phyloP scores from a whole-genome alignment of 495 filamentous ascomycete genomes.

The Oidiodendron maius region DNA sequence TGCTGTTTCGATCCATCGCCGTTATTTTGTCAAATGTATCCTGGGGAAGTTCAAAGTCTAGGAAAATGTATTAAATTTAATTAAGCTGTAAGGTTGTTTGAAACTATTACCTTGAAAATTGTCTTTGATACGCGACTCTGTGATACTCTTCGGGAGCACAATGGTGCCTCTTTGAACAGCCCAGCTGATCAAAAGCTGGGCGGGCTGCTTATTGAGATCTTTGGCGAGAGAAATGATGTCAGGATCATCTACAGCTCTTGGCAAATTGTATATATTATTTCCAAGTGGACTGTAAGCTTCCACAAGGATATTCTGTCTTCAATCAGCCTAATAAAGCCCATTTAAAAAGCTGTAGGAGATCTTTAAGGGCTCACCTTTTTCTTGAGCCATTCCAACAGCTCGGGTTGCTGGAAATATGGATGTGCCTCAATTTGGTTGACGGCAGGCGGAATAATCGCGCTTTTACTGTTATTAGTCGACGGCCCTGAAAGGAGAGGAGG shows the following conservation, averaged over 20 bases:
- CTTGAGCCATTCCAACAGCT: constrained; percentile 40
- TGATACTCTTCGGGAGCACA: constrained; percentile 58
- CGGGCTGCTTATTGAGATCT: constrained; percentile 36
- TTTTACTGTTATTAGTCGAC: neutral
- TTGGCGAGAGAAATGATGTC: constrained; percentile 36
- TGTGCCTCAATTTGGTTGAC: constrained; percentile 60
- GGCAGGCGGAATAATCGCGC: constrained; percentile 36
- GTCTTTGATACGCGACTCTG: constrained; percentile 47
- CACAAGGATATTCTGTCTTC: constrained; percentile 37
- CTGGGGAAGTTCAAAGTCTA: constrained; percentile 43
- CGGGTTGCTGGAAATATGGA: constrained; percentile 50
- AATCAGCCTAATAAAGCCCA: constrained; percentile 52
- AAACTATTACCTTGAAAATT: constrained; percentile 42
- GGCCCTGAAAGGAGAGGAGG: neutral
- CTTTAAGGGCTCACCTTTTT: constrained; percentile 28
- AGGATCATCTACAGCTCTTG: constrained; percentile 37
- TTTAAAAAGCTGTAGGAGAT: constrained; percentile 37
- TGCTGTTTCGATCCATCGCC: constrained; percentile 36
- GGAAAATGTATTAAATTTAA: constrained; percentile 1
- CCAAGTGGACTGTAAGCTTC: constrained; percentile 57
- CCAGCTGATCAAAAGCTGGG: constrained; percentile 48
- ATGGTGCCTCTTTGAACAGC: constrained; percentile 45
- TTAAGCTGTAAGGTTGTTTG: neutral
- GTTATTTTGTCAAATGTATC: constrained; percentile 39
- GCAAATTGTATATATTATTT: constrained; percentile 46